Percentiles rank a stretch among this genome's conserved stretches.
Conservation (phyloP, 2,329 filamentous ascomycete genomes). For the Fusarium burgessii region DNA sequence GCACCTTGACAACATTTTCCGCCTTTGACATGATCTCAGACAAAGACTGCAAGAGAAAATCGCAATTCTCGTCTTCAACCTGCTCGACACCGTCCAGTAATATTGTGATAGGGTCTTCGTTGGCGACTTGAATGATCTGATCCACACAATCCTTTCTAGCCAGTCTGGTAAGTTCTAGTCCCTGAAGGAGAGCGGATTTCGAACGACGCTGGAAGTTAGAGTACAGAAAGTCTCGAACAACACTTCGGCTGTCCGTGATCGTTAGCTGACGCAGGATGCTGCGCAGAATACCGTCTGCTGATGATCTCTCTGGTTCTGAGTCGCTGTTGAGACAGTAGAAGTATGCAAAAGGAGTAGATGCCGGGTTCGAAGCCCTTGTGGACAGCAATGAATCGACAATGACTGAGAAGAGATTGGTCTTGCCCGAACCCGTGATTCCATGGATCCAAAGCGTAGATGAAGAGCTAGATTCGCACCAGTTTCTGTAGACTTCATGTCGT, state of each 20-base stretch:
- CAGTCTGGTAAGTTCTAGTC: neutral
- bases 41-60: neutral
- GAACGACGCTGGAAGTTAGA: slow-evolving; percentile 8
- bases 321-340: neutral
- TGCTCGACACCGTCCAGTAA: slow-evolving; percentile 4
- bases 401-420: neutral
- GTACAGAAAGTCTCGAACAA: slow-evolving; percentile 5
- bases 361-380: neutral
- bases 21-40: neutral
- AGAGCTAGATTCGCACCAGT: neutral
- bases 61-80: neutral
- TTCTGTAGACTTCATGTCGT: neutral
- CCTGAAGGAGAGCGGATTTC: neutral
- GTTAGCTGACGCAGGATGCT: neutral
- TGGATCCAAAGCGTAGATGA: neutral
- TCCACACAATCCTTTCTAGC: slow-evolving; percentile 5
- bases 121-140: slow-evolving; percentile 13
- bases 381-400: neutral
- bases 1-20: neutral
- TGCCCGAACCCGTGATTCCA: slow-evolving; percentile 1
- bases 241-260: neutral
- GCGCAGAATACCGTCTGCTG: neutral
- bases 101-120: slow-evolving; percentile 17
- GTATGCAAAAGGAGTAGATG: neutral
- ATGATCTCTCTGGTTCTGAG: neutral